Percentiles rank a stretch among this genome's conserved stretches.
Evolutionary conservation across 1,284 basidiomycete species (phyloP).

Genomic region (Ceratobasidium sp.): DNA sequence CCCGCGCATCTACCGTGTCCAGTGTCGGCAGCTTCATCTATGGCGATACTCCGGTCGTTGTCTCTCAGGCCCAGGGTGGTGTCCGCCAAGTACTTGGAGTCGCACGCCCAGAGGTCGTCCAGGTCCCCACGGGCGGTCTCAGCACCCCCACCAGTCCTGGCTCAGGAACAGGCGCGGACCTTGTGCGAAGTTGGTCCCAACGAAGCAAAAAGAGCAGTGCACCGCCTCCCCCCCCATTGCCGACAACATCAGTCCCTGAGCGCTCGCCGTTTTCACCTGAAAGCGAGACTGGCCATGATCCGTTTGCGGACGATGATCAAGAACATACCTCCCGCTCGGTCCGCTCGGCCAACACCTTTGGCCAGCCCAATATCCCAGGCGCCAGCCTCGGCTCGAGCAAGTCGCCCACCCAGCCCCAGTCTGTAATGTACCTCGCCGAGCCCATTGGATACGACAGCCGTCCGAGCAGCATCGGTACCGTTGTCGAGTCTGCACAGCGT

Average conservation of each 20-base stretch:
- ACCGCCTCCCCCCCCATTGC: slow-evolving; percentile 10
- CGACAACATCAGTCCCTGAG: neutral
- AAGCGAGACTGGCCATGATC: slow-evolving; percentile 9
- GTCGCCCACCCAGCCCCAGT: slow-evolving; percentile 9
- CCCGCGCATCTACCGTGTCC: slow-evolving; percentile 68
- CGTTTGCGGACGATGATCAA: slow-evolving; percentile 22
- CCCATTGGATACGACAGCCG: slow-evolving; percentile 34
- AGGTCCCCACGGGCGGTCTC: slow-evolving; percentile 56
- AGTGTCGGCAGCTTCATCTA: slow-evolving; percentile 74
- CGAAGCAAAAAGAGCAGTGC: slow-evolving; percentile 22
- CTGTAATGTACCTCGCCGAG: slow-evolving; percentile 16
- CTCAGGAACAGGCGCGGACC: slow-evolving; percentile 23
- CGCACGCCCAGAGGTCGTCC: slow-evolving; percentile 77
- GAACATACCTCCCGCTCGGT: neutral
- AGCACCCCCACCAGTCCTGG: slow-evolving; percentile 44
- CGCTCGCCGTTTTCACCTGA: slow-evolving; percentile 46
- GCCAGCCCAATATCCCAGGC: slow-evolving; percentile 14
- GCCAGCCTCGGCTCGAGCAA: neutral
- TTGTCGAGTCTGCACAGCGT: slow-evolving; percentile 7
- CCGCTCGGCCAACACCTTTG: slow-evolving; percentile 26
- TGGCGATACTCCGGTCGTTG: slow-evolving; percentile 75
- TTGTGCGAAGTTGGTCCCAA: slow-evolving; percentile 21
- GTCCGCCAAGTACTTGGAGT: slow-evolving; percentile 71
- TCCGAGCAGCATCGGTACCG: slow-evolving; percentile 16
- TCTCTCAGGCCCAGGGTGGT: slow-evolving; percentile 67